A percentile compares a stretch with the other conserved stretches of the same genome.
phyloP scores from a whole-genome alignment of 768 basidiomycete species.

The Boletus rex-veris region DNA sequence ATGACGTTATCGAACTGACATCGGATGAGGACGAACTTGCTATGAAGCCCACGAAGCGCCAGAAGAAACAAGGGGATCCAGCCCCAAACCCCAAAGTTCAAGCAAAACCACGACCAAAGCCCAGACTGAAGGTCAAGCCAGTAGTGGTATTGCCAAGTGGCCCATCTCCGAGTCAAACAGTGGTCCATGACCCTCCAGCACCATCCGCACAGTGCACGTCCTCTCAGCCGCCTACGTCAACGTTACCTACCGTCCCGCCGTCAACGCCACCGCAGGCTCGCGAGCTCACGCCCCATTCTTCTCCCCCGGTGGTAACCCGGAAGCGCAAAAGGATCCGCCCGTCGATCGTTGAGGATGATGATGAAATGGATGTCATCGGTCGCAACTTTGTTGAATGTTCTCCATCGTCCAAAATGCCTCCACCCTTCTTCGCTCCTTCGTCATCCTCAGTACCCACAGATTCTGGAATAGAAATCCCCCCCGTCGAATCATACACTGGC shows the following conservation, averaged over 20 bases:
- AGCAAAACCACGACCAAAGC: constrained; percentile 26
- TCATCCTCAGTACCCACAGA: constrained; percentile 35
- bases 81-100: constrained; percentile 27
- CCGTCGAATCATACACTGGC: background rate
- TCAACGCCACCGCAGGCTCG: constrained; percentile 22
- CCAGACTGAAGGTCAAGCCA: constrained; percentile 19
- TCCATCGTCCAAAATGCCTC: constrained; percentile 29
- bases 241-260: constrained; percentile 24
- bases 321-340: constrained; percentile 27
- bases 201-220: constrained; percentile 28
- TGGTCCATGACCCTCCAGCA: constrained; percentile 24
- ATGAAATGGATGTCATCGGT: constrained; percentile 13
- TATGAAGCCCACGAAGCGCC: constrained; percentile 30
- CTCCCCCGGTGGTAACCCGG: constrained; percentile 20
- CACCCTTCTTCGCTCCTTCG: constrained; percentile 46
- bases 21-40: constrained; percentile 42
- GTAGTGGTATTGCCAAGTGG: constrained; percentile 12
- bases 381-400: background rate
- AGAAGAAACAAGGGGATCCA: constrained; percentile 29
- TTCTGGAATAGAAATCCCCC: constrained; percentile 28
- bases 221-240: constrained; percentile 36
- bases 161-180: constrained; percentile 14
- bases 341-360: constrained; percentile 7
- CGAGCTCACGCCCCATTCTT: constrained; percentile 22
- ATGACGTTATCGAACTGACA: constrained; percentile 45